Evolutionary conservation across 129 eudicot species (phyloP).

Genomic region (Tagetes patula): DNA sequence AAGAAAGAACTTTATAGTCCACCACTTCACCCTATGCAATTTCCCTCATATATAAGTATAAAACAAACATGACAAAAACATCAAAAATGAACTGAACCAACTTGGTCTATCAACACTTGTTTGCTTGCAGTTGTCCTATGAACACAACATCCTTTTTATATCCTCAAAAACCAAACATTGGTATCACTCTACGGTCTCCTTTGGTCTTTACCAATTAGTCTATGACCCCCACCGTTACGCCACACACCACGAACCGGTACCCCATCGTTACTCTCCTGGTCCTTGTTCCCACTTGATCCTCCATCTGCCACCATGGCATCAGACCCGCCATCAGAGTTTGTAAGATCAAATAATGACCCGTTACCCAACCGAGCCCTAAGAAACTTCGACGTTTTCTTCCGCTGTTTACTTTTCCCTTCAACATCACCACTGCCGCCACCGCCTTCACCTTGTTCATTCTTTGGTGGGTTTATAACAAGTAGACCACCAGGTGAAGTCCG

Average conservation of each 20-base stretch:
- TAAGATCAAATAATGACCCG: conserved; percentile 57
- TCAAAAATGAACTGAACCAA: conserved; percentile 1
- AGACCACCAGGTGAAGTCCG: conserved; percentile 29
- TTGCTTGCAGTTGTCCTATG: conserved; percentile 8
- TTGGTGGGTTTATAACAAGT: conserved; percentile 30
- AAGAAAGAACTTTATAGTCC: neutral
- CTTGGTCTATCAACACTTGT: conserved; percentile 30
- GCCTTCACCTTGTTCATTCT: conserved; percentile 32
- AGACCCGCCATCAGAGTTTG: conserved; percentile 34
- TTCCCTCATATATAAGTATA: neutral
- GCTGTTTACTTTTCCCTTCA: conserved; percentile 51
- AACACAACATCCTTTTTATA: conserved; percentile 15
- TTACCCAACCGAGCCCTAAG: conserved; percentile 80
- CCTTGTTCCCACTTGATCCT: conserved; percentile 20
- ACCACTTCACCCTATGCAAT: conserved; percentile 19
- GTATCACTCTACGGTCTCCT: conserved; percentile 29
- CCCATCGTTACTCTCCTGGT: conserved; percentile 32
- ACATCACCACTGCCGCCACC: conserved; percentile 27
- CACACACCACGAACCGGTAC: conserved; percentile 76
- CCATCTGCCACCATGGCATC: conserved; percentile 18
- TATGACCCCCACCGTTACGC: conserved; percentile 88
- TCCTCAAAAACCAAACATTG: neutral
- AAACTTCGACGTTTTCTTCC: conserved; percentile 85
- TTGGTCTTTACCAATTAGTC: conserved; percentile 46
- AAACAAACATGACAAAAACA: neutral